Evolutionary conservation across 306 rosid species (phyloP).

Genomic region (Cicer cuneatum): DNA sequence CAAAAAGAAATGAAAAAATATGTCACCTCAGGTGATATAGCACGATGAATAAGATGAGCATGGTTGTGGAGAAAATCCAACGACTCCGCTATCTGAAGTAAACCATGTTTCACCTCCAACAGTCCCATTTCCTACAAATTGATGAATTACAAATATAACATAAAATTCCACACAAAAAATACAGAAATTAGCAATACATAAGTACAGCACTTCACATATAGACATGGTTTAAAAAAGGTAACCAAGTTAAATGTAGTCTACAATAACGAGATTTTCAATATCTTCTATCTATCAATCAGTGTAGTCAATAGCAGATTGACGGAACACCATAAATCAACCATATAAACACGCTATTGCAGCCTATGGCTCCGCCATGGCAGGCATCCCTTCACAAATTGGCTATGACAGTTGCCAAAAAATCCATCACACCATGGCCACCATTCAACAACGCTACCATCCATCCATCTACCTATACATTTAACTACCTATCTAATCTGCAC

Average conservation of each 20-base stretch:
- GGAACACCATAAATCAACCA: too few species aligned
- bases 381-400: too few species aligned
- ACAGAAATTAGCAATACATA: constrained; percentile 4
- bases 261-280: background rate
- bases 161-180: background rate
- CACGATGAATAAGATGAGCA: constrained; percentile 88
- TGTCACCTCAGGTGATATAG: constrained; percentile 91
- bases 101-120: constrained; percentile 96
- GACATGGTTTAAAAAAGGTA: background rate
- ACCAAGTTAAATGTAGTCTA: background rate
- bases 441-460: too few species aligned
- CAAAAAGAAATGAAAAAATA: background rate
- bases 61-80: constrained; percentile 93
- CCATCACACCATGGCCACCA: too few species aligned
- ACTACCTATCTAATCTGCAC: too few species aligned
- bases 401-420: too few species aligned
- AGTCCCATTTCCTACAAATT: constrained; percentile 81
- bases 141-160: constrained; percentile 12
- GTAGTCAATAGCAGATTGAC: too few species aligned
- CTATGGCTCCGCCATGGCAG: too few species aligned
- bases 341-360: too few species aligned
- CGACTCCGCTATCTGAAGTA: constrained; percentile 92
- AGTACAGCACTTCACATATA: background rate
- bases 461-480: too few species aligned
- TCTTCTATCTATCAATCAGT: background rate